phyloP scores from a whole-genome alignment of 345 rosid species.

The Laguncularia racemosa region DNA sequence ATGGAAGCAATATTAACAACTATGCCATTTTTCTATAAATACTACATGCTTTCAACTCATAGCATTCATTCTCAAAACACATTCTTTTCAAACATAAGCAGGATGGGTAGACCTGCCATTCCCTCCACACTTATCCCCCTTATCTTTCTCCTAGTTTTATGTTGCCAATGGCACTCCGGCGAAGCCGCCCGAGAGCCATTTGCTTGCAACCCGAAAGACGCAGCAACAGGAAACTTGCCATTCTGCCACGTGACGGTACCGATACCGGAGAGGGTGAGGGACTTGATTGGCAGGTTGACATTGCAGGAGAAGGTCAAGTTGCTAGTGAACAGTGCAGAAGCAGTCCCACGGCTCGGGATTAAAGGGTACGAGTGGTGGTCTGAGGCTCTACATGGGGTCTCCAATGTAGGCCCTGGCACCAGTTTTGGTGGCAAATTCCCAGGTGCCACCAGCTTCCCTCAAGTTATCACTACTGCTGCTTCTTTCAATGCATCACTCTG shows the following conservation, averaged over 20 bases:
- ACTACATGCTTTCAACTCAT: too few relatives aligned
- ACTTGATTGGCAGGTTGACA: slow-evolving; percentile 59
- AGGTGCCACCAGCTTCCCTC: slow-evolving; percentile 91
- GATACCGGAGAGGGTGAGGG: slow-evolving; percentile 44
- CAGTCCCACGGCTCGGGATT: slow-evolving; percentile 69
- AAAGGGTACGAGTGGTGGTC: slow-evolving; percentile 96
- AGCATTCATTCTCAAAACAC: slow-evolving; percentile 1
- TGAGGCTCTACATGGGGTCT: slow-evolving; percentile 89
- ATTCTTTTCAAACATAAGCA: not conserved
- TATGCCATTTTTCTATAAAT: not conserved
- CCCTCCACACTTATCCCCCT: slow-evolving; percentile 11
- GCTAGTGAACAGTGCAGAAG: slow-evolving; percentile 58
- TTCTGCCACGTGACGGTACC: slow-evolving; percentile 52
- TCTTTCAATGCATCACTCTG: slow-evolving; percentile 77
- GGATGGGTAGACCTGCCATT: slow-evolving; percentile 1
- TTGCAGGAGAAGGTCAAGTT: slow-evolving; percentile 63
- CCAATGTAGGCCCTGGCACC: slow-evolving; percentile 75
- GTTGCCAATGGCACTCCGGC: slow-evolving; percentile 1
- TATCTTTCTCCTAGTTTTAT: slow-evolving; percentile 17
- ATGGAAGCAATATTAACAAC: too few relatives aligned
- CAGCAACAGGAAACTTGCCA: slow-evolving; percentile 24
- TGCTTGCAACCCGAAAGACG: slow-evolving; percentile 50
- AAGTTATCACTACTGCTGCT: slow-evolving; percentile 79
- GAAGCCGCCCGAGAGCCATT: slow-evolving; percentile 37
- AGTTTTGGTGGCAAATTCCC: slow-evolving; percentile 53